Evolutionary conservation across 2,329 filamentous ascomycete genomes (phyloP).

Genomic region (Talaromyces pinophilus): DNA sequence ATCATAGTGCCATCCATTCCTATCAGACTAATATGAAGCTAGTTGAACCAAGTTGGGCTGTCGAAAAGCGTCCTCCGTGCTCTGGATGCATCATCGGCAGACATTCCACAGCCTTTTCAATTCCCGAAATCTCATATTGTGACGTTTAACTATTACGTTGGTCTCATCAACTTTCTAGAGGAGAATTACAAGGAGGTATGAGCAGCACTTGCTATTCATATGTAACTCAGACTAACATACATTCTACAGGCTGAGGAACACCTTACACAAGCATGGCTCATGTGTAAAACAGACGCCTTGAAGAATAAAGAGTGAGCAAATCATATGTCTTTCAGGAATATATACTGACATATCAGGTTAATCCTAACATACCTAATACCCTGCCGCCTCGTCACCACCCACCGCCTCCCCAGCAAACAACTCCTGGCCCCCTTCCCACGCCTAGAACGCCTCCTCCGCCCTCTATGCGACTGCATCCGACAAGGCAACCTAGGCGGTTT

Average conservation of each 20-base stretch:
- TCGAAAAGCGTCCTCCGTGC: conserved; percentile 88
- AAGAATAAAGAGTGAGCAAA: conserved; percentile 75
- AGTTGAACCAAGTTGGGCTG: conserved; percentile 81
- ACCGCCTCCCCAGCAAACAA: conserved; percentile 72
- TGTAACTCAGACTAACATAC: not conserved
- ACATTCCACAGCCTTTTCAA: conserved; percentile 75
- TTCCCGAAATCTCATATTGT: conserved; percentile 91
- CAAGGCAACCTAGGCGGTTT: conserved; percentile 80
- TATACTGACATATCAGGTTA: conserved; percentile 56
- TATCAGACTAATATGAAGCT: conserved; percentile 23
- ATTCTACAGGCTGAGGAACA: conserved; percentile 69
- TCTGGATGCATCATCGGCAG: conserved; percentile 71
- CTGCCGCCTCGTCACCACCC: conserved; percentile 83
- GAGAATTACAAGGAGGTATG: conserved; percentile 80
- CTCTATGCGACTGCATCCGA: conserved; percentile 76
- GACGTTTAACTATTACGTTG: conserved; percentile 94
- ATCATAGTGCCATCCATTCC: not conserved
- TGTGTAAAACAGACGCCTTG: conserved; percentile 71
- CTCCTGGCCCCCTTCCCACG: conserved; percentile 75
- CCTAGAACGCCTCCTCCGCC: conserved; percentile 75
- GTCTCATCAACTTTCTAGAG: conserved; percentile 89
- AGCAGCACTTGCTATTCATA: too few relatives aligned
- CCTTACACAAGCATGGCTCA: conserved; percentile 76
- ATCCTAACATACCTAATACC: conserved; percentile 95
- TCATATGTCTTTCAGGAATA: too few relatives aligned